Evolutionary conservation across 768 basidiomycete genomes (phyloP), one percentile per base, ranked within the genome.

Genomic region (Clitopilus hobsonii): DNA sequence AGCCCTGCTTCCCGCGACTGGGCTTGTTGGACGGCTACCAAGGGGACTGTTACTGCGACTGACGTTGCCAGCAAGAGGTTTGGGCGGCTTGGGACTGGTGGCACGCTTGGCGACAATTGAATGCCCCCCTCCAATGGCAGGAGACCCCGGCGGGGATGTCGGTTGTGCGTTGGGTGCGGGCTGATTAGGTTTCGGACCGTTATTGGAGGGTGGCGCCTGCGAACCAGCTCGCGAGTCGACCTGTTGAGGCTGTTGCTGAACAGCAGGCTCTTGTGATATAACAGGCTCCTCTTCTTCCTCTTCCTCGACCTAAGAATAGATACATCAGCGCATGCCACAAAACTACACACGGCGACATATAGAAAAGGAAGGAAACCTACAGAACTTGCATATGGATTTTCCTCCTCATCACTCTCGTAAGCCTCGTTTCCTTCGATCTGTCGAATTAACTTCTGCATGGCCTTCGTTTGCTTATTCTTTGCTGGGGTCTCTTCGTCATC

Each of bases 381-480:
- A 62, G 86, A 88, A 65, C 82, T 86, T 0, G 85, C 86, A 64
- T 92, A 93, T 4, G 91, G 91, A 67, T 94, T 91, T 63, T 82
- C 80, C 38, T 91, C 88, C 20, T 93, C 89, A 45, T 92, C 91
- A 51, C 84, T 87, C 14, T 93, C 91, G 64, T 93, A 92, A 6
- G 76, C 86, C 7, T 80, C 84, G 53, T 88, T 88, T 67, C 92
- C 91, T 69, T 95, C 94, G 55, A 85, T 76, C 65, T 85, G 89
- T 57, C 81, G 86, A 64, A 98, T 83, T 18, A 94, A 78, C 70
- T 94, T 95, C 72, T 91, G 88, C 75, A 94, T 84, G 2, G 81
- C 82, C 69, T 88, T 89, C 14, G 83, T 87, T 29, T 91, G 87
- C 57, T 84, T 86, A 41, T 82, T 84, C 58, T 82, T 74, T 16